Conservation (phyloP, 352 stramenopile species). For the Achlya hypogyna region DNA sequence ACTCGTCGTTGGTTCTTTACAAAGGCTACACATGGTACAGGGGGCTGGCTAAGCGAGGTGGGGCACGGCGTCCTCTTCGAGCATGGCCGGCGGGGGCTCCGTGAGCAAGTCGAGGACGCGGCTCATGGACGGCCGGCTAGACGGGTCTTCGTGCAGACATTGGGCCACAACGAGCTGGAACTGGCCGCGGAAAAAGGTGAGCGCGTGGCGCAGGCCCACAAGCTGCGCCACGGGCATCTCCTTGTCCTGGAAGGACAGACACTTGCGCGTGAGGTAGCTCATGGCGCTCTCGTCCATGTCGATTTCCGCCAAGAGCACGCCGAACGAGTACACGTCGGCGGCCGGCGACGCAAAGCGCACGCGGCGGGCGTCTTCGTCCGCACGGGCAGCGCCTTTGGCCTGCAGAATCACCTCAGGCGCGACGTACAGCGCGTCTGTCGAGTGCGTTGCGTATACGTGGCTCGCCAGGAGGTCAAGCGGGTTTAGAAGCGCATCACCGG, state of each 20-base stretch:
- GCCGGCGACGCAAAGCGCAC: neutral
- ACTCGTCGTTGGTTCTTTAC: neutral
- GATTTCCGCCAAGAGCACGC: slow-evolving; percentile 5
- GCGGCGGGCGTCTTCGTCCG: neutral
- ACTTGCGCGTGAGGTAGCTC: neutral
- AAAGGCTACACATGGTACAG: too few species aligned
- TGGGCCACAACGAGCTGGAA: neutral
- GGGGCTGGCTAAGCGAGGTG: neutral
- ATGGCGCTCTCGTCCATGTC: slow-evolving; percentile 11
- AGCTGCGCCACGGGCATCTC: slow-evolving; percentile 7
- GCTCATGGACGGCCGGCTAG: neutral
- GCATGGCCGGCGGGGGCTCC: neutral
- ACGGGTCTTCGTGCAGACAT: slow-evolving; percentile 5
- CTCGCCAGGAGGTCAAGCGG: neutral
- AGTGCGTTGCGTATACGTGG: slow-evolving; percentile 1
- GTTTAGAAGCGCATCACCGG: neutral
- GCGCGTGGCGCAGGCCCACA: neutral
- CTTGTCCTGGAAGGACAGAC: neutral
- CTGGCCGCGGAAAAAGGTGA: slow-evolving; percentile 5
- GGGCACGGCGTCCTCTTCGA: too few species aligned
- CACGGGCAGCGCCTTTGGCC: neutral
- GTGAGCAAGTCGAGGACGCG: neutral
- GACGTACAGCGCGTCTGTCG: slow-evolving; percentile 4
- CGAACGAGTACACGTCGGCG: slow-evolving; percentile 15
- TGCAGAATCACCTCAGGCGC: neutral